phyloP scores from a whole-genome alignment of 768 basidiomycete genomes.

The Leccinum barrowsii region DNA sequence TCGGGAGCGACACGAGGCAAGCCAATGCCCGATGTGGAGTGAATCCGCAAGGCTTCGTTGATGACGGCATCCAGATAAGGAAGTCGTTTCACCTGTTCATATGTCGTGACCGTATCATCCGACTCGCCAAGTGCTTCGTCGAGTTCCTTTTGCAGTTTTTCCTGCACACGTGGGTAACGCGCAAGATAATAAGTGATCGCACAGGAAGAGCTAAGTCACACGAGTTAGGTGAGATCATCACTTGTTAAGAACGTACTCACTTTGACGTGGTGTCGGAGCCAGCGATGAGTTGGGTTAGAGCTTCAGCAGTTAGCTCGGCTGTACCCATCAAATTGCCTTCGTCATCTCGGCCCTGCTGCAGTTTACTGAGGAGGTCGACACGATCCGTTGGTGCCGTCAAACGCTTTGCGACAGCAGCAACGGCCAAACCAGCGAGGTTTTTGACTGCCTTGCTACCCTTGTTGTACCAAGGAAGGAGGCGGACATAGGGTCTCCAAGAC shows the following conservation, averaged over 20 bases:
- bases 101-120: conserved; percentile 58
- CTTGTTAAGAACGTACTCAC: conserved; percentile 37
- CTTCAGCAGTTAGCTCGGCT: conserved; percentile 86
- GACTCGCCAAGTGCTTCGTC: conserved; percentile 54
- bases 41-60: conserved; percentile 79
- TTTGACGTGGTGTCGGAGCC: conserved; percentile 94
- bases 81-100: conserved; percentile 66
- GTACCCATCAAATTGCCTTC: conserved; percentile 75
- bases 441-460: conserved; percentile 64
- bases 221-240: not conserved
- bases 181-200: conserved; percentile 87
- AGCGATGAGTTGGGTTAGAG: conserved; percentile 80
- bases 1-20: conserved; percentile 77
- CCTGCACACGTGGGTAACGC: conserved; percentile 57
- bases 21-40: conserved; percentile 81
- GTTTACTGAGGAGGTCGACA: conserved; percentile 75
- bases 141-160: conserved; percentile 74
- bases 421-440: conserved; percentile 73
- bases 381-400: conserved; percentile 67
- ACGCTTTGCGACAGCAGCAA: conserved; percentile 77
- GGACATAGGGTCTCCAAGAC: conserved; percentile 63
- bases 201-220: conserved; percentile 66
- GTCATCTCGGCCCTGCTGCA: conserved; percentile 75
- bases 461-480: conserved; percentile 72
- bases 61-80: conserved; percentile 85